A percentile compares a stretch with the other conserved stretches of the same genome.
Conservation (phyloP, 2,329 filamentous ascomycete genomes). For the Calonectria ilicicola region DNA sequence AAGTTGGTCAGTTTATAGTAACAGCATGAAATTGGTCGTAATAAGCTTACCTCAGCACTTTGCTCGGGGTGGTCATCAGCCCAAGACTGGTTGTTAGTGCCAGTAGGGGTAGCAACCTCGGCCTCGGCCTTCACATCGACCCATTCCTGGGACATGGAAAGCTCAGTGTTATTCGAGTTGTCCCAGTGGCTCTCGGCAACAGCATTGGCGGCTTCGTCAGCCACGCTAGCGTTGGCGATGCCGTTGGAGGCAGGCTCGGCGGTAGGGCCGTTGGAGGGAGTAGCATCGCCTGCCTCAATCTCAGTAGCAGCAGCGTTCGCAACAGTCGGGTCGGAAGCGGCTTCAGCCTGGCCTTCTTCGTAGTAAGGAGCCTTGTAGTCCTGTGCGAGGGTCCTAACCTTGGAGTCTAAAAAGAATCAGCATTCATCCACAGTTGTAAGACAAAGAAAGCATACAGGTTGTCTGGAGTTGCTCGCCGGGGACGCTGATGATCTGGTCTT, state of each 20-base stretch:
- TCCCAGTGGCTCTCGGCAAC: conserved; percentile 78
- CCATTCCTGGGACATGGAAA: conserved; percentile 73
- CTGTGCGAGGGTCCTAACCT: conserved; percentile 58
- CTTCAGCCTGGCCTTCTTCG: conserved; percentile 43
- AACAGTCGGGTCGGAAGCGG: conserved; percentile 73
- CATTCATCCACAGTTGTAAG: neutral
- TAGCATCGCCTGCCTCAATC: conserved; percentile 63
- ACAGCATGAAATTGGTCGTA: neutral
- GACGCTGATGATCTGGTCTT: conserved; percentile 75
- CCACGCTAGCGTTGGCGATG: conserved; percentile 63
- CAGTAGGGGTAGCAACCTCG: conserved; percentile 74
- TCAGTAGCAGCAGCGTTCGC: conserved; percentile 76
- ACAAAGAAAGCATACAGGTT: conserved; percentile 70
- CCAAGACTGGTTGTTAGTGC: conserved; percentile 76
- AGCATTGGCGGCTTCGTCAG: conserved; percentile 67
- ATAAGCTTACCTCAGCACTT: conserved; percentile 55
- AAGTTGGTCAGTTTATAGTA: conserved; percentile 20
- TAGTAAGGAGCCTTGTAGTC: conserved; percentile 62
- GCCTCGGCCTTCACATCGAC: conserved; percentile 78
- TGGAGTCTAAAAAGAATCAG: conserved; percentile 48
- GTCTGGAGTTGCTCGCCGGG: conserved; percentile 74
- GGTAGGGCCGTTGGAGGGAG: conserved; percentile 54
- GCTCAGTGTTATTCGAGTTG: conserved; percentile 54
- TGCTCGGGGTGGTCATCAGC: conserved; percentile 80
- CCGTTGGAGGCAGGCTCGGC: conserved; percentile 54